Conservation (phyloP, 78 protist genomes). For the Dictyostelium firmibasis region DNA sequence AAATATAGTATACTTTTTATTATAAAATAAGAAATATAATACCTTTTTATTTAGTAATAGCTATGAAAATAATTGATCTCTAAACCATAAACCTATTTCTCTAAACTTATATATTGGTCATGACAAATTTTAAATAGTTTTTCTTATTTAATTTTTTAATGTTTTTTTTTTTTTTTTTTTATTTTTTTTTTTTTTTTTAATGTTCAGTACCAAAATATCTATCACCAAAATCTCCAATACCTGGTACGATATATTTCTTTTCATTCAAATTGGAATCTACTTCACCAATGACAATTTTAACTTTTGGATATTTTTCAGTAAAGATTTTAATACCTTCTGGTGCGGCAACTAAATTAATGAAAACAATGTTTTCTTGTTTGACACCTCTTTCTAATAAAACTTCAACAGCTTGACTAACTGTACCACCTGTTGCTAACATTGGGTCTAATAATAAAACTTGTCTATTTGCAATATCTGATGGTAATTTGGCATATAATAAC, state of each 20-base stretch:
- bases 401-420: slow-evolving; percentile 73
- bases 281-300: slow-evolving; percentile 80
- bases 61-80: no score
- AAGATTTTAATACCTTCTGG: slow-evolving; percentile 85
- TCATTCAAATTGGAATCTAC: slow-evolving; percentile 71
- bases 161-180: no score
- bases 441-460: slow-evolving; percentile 85
- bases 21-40: no score
- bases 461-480: slow-evolving; percentile 78
- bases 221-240: slow-evolving; percentile 85
- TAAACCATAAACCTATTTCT: no score
- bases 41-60: no score
- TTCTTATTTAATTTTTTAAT: no score
- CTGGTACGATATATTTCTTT: slow-evolving; percentile 84
- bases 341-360: slow-evolving; percentile 81
- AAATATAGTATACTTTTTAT: no score
- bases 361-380: slow-evolving; percentile 74
- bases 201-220: slow-evolving; percentile 78
- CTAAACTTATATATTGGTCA: no score
- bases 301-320: slow-evolving; percentile 47
- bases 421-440: slow-evolving; percentile 89
- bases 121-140: no score
- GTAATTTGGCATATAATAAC: slow-evolving; percentile 78
- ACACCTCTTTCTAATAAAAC: slow-evolving; percentile 83
- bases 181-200: background rate